Evolutionary conservation across 768 basidiomycete species (phyloP), one percentile per base, ranked within the genome.

Genomic region (Mycena vulgaris): DNA sequence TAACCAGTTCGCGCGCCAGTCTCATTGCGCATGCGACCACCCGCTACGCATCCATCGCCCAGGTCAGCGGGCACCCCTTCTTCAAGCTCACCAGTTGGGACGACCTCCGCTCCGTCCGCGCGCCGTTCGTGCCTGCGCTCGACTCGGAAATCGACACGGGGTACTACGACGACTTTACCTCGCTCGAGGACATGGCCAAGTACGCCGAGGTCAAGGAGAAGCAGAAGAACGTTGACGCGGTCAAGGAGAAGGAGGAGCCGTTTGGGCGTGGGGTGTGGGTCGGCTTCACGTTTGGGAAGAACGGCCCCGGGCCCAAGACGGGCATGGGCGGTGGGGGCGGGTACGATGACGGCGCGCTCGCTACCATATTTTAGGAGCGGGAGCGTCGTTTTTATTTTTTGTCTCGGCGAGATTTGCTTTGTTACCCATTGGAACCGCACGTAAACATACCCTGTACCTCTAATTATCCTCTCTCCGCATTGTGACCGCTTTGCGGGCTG

Each of bases 151-250:
- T 95, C 66, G 98, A 99, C 77, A 96, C 96, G 1, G 96, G 96
- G 21, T 97, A 97, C 81, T 97, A 96, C 81, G 95, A 96, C 75
- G 95, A 96, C 78, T 96, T 96, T 79, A 92, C 92, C 2, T 92
- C 89, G 5, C 83, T 88, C 5, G 95, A 97, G 67, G 97, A 99
- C 78, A 98, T 98, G 97, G 96, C 95, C 57, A 99, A 99, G 83
- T 99, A 99, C 78, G 95, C 97, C 14, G 97, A 99, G 80, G 98
- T 99, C 9, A 90, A 94, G 81, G 98, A 98, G 85, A 99, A 99
- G 82, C 96, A 98, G 82, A 85, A 83, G 76, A 97, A 98, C 78
- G 97, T 99, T 28, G 97, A 97, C 28, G 89, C 88, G 65, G 94
- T 98, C 21, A 90, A 88, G 80, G 97, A 99, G 84, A 94, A 94